Evolutionary conservation across 2,329 filamentous ascomycete genomes (phyloP).

Genomic region (Botrytis sinoallii): DNA sequence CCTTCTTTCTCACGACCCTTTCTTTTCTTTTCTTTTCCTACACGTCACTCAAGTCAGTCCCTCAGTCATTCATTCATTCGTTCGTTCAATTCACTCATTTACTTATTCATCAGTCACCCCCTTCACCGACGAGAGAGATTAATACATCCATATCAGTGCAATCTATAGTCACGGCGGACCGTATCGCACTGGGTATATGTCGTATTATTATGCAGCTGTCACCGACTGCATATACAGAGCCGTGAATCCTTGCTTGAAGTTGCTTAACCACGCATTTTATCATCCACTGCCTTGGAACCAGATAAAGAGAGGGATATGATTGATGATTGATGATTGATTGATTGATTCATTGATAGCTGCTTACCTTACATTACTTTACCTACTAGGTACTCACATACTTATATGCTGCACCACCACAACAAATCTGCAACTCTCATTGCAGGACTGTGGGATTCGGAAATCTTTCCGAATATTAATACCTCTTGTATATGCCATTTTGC

Average conservation of each 20-base stretch:
- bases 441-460: conserved; percentile 5
- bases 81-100: neutral
- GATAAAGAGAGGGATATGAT: neutral
- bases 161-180: neutral
- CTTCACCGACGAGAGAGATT: neutral
- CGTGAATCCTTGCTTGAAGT: conserved; percentile 3
- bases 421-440: conserved; percentile 7
- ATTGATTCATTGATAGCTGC: neutral
- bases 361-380: neutral
- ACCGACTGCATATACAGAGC: conserved; percentile 1
- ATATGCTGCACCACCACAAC: neutral
- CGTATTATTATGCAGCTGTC: neutral
- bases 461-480: conserved; percentile 1
- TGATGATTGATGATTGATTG: neutral
- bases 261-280: neutral
- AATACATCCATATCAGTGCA: neutral
- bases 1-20: neutral
- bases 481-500: conserved; percentile 7
- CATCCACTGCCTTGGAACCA: conserved; percentile 3
- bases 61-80: neutral
- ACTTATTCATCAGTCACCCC: neutral
- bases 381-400: neutral
- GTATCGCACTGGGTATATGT: neutral
- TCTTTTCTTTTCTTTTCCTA: neutral
- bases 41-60: neutral